phyloP scores from a whole-genome alignment of 768 basidiomycete genomes.

The Amyloporia xantha region DNA sequence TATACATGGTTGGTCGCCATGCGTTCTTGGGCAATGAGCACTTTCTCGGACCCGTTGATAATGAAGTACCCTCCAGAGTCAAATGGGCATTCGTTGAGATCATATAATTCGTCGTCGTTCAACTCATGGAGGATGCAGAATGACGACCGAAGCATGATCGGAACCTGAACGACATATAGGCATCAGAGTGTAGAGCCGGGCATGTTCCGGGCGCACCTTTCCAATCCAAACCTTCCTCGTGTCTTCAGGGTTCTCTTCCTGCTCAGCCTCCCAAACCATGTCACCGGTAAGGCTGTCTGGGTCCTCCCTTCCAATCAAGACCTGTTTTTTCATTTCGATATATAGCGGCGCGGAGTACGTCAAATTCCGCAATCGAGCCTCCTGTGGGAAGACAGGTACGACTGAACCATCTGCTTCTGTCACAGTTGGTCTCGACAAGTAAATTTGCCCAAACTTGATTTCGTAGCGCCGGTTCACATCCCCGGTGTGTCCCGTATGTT shows the following conservation, averaged over 20 bases:
- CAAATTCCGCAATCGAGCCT: conserved; percentile 88
- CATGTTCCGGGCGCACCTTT: conserved; percentile 49
- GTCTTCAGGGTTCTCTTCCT: conserved; percentile 56
- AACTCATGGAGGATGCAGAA: conserved; percentile 88
- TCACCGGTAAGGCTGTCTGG: conserved; percentile 77
- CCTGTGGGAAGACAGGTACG: conserved; percentile 92
- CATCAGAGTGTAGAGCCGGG: not conserved
- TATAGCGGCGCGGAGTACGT: conserved; percentile 96
- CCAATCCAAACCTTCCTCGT: conserved; percentile 90
- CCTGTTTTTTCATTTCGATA: conserved; percentile 89
- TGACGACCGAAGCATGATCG: conserved; percentile 94
- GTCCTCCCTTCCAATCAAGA: conserved; percentile 75
- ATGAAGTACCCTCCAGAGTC: conserved; percentile 99
- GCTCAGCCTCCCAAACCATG: conserved; percentile 68
- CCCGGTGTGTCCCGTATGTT: conserved; percentile 83
- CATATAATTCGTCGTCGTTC: conserved; percentile 74
- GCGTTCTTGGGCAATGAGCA: conserved; percentile 98
- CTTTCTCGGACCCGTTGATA: conserved; percentile 99
- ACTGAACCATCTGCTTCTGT: conserved; percentile 95
- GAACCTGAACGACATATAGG: conserved; percentile 50
- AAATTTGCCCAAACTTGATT: conserved; percentile 96
- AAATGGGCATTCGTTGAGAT: conserved; percentile 96
- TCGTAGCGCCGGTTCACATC: conserved; percentile 89
- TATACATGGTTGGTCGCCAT: conserved; percentile 99
- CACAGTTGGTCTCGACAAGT: conserved; percentile 89